Evolutionary conservation across 805 yeast genomes (phyloP).

Genomic region (Lipomyces yamadae): DNA sequence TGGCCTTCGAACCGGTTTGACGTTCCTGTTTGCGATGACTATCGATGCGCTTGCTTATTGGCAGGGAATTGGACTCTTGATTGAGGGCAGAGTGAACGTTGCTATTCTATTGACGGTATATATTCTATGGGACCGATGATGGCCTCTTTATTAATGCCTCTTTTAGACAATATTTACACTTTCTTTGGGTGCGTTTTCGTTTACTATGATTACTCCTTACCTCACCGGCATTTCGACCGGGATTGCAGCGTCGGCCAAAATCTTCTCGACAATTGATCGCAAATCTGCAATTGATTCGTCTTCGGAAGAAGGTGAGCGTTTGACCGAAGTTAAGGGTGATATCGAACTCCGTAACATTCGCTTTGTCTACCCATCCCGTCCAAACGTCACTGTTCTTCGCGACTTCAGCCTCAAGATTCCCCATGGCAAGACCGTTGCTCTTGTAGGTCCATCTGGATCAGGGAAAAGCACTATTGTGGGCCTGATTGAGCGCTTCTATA

Average conservation of each 20-base stretch:
- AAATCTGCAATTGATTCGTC: slow-evolving; percentile 47
- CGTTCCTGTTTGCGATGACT: slow-evolving; percentile 40
- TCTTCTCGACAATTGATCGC: slow-evolving; percentile 51
- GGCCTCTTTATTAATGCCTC: slow-evolving; percentile 48
- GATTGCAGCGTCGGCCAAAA: slow-evolving; percentile 47
- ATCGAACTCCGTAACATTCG: slow-evolving; percentile 81
- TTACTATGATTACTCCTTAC: slow-evolving; percentile 50
- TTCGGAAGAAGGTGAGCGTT: slow-evolving; percentile 37
- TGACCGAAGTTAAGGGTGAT: slow-evolving; percentile 56
- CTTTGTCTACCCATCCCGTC: slow-evolving; percentile 79
- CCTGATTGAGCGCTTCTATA: slow-evolving; percentile 86
- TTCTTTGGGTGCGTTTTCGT: slow-evolving; percentile 50
- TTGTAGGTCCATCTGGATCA: slow-evolving; percentile 94
- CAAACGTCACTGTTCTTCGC: slow-evolving; percentile 79
- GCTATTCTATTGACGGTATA: slow-evolving; percentile 35
- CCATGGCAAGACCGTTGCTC: slow-evolving; percentile 88
- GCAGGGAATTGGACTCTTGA: slow-evolving; percentile 41
- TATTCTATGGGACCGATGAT: neutral
- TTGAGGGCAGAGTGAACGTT: slow-evolving; percentile 25
- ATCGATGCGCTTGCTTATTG: slow-evolving; percentile 43
- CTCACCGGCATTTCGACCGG: slow-evolving; percentile 48
- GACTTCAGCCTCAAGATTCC: slow-evolving; percentile 80
- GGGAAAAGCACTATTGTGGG: slow-evolving; percentile 91
- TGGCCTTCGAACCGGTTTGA: slow-evolving; percentile 46
- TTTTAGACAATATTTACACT: slow-evolving; percentile 49